phyloP scores from a whole-genome alignment of 345 rosid genomes.

The Ricinus communis region DNA sequence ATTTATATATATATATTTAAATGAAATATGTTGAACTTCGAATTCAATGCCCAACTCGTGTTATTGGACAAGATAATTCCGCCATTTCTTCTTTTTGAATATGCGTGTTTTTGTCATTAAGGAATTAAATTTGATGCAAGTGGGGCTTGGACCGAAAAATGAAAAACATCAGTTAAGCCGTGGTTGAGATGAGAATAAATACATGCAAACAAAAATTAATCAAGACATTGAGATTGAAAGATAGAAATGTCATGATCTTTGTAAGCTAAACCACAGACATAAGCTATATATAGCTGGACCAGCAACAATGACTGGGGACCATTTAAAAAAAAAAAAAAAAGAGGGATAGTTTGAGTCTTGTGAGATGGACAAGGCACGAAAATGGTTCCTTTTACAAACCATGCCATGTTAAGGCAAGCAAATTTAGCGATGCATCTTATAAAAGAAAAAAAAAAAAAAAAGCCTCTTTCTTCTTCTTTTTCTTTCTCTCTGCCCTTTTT shows the following conservation, averaged over 20 bases:
- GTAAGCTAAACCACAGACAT: slow-evolving; percentile 66
- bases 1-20: no score
- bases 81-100: no score
- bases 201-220: slow-evolving; percentile 34
- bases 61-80: no score
- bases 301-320: slow-evolving; percentile 20
- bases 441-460: background rate
- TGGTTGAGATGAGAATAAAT: slow-evolving; percentile 26
- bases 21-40: no score
- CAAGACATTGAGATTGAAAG: slow-evolving; percentile 28
- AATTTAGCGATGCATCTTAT: slow-evolving; percentile 19
- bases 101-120: background rate
- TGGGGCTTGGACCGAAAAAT: slow-evolving; percentile 20
- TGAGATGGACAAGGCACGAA: slow-evolving; percentile 16
- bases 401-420: background rate
- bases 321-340: slow-evolving; percentile 1
- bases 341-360: slow-evolving; percentile 6
- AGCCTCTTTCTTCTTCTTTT: background rate
- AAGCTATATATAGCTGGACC: slow-evolving; percentile 26
- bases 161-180: background rate
- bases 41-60: no score
- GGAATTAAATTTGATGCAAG: slow-evolving; percentile 17
- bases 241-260: slow-evolving; percentile 40
- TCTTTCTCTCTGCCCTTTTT: background rate
- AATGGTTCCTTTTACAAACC: background rate